Conservation (phyloP, 257 asterid genomes). For the Verbascum thapsus region DNA sequence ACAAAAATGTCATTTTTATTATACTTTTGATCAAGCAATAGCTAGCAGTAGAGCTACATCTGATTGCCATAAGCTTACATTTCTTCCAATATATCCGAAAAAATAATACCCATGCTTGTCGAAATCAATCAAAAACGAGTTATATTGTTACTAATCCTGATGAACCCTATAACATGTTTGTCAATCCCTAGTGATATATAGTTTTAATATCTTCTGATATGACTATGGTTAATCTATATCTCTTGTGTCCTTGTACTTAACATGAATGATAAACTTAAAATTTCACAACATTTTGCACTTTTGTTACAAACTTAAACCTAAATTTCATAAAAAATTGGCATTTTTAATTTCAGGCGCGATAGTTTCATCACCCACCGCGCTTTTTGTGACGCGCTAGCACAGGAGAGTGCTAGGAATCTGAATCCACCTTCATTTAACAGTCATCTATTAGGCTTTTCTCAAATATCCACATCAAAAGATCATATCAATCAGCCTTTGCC, state of each 20-base stretch:
- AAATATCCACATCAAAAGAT: conserved; percentile 35
- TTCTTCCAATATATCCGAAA: neutral
- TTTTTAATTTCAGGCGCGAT: conserved; percentile 55
- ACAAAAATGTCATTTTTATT: conserved; percentile 35
- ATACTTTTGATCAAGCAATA: conserved; percentile 10
- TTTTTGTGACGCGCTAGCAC: conserved; percentile 83
- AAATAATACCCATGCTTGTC: neutral
- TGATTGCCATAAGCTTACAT: conserved; percentile 13
- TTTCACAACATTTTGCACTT: neutral
- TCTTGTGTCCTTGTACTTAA: too few species aligned
- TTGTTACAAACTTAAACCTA: neutral
- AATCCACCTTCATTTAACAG: conserved; percentile 50
- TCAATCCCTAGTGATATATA: too few species aligned
- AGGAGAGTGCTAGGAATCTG: conserved; percentile 64
- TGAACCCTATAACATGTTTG: too few species aligned
- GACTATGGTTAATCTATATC: too few species aligned
- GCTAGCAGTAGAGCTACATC: neutral
- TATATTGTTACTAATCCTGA: too few species aligned
- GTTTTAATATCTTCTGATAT: too few species aligned
- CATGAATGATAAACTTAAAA: neutral
- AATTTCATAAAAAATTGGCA: neutral
- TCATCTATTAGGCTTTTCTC: conserved; percentile 55
- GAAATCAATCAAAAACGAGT: too few species aligned
- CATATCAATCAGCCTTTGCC: conserved; percentile 29
- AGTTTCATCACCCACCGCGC: conserved; percentile 89